Evolutionary conservation across 1,139 yeast genomes (phyloP), one percentile per base, ranked within the genome.

Genomic region (Meyerozyma sp.): DNA sequence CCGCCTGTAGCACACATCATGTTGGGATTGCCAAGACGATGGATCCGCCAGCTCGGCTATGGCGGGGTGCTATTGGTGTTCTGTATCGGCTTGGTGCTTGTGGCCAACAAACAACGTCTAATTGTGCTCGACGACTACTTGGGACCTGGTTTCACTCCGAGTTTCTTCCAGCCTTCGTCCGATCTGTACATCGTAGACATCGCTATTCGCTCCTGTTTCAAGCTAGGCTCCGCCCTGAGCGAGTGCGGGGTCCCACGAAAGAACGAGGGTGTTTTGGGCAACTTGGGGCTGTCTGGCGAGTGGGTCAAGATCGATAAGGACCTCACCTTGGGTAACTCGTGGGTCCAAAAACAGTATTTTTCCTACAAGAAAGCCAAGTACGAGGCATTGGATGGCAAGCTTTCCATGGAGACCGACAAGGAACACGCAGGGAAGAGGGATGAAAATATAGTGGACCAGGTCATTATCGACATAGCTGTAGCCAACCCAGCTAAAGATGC

Each of bases 261-360:
- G 1, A 35, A 48, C 1, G 53, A 52, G 1, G 76, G 76, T 1
- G 46, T 51, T 1, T 55, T 61, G 44, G 75, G 75, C 2, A 54
- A 64, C 42, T 52, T 66, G n/a, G 45, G 42, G 16, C 49, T 45
- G 5, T 49, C 52, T n/a, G 70, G 68, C 2, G 65, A 65, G 2
- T 72, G 77, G 77, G 45, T 48, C 6, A 59, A 59, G 40, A 48
- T 72, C 11, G 63, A 66, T 36, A 73, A 73, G 46, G 77, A 73
- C 51, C 58, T 72, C 43, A 49, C 58, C 9, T 59, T 72, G 46
- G 70, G 69, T 2, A 50, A 57, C 32, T 59, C 68, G 4, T 68
- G 72, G 68, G 45, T 62, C 20, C 56, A 55, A 32, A 61, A 57
- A 40, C 61, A 63, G 43, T 70, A 51, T 47, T 52, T 72, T 28